These are phyloP conservation scores for Triticum timopheevii DNA, from an alignment of 176 grass and related monocot species.

Conservation along the genomic window DNA sequence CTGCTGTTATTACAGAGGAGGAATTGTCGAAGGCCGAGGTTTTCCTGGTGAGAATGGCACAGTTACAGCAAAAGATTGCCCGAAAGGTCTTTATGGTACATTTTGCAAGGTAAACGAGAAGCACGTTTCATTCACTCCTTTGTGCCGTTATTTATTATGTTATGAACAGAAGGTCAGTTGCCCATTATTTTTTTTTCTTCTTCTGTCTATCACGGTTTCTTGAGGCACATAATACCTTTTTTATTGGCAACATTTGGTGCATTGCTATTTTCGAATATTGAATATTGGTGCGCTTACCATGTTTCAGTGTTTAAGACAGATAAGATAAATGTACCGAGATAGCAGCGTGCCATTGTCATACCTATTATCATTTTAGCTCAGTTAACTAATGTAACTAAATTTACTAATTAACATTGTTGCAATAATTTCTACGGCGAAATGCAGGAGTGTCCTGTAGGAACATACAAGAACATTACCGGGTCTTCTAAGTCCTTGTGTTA, in stretches of 20 bases:
- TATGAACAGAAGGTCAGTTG: slow-evolving; percentile 5
- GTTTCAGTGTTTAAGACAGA: slow-evolving; percentile 9
- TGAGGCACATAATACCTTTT: not conserved
- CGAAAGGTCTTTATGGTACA: slow-evolving; percentile 92
- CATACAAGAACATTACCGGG: slow-evolving; percentile 95
- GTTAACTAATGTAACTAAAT: slow-evolving; percentile 21
- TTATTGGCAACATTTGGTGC: not conserved
- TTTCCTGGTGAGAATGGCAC: slow-evolving; percentile 91
- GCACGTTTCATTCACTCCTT: not conserved
- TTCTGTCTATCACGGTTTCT: not conserved
- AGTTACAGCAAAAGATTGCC: slow-evolving; percentile 83
- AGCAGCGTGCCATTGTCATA: not conserved
- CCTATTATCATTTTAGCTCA: not conserved
- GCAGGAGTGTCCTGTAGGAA: slow-evolving; percentile 93
- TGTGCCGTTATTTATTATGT: slow-evolving; percentile 14
- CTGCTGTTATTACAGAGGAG: slow-evolving; percentile 60
- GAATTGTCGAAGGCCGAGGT: slow-evolving; percentile 58
- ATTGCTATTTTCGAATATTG: not conserved
- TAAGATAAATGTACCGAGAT: slow-evolving; percentile 2
- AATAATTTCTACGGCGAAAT: slow-evolving; percentile 33
- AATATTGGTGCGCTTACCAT: slow-evolving; percentile 16
- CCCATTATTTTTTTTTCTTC: not conserved
- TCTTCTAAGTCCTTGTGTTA: slow-evolving; percentile 79
- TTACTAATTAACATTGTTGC: slow-evolving; percentile 13
- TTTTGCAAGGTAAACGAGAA: slow-evolving; percentile 83